phyloP scores from a whole-genome alignment of 139 green algal species.

The Astrephomene gubernaculifera region DNA sequence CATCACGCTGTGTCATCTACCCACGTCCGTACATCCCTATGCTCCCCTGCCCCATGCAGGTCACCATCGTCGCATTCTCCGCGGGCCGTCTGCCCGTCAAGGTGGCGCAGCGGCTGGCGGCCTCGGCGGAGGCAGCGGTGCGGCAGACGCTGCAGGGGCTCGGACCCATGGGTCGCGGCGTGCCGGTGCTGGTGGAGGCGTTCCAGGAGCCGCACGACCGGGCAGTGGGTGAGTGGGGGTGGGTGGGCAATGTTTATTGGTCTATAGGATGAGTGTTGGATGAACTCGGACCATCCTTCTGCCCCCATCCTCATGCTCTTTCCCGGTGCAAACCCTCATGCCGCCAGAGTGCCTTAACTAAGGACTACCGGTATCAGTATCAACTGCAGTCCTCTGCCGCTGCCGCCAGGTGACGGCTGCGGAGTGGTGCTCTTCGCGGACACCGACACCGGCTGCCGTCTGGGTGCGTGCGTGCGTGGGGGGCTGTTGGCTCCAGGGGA shows the following conservation, averaged over 20 bases:
- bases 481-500: too few species aligned
- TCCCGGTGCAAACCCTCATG: too few species aligned
- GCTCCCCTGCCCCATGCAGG: neutral
- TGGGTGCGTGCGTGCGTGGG: slow-evolving; percentile 49
- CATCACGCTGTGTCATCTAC: too few species aligned
- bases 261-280: too few species aligned
- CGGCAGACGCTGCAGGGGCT: slow-evolving; percentile 4
- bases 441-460: slow-evolving; percentile 64
- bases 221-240: neutral
- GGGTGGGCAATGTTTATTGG: too few species aligned
- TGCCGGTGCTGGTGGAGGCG: slow-evolving; percentile 29
- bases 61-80: slow-evolving; percentile 57
- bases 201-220: slow-evolving; percentile 37
- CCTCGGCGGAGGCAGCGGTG: slow-evolving; percentile 44
- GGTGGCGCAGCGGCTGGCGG: slow-evolving; percentile 55
- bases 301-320: too few species aligned
- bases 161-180: neutral
- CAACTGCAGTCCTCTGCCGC: too few species aligned
- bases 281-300: too few species aligned
- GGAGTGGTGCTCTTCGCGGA: slow-evolving; percentile 68
- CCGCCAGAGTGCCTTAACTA: too few species aligned
- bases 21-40: neutral
- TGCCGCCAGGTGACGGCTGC: slow-evolving; percentile 64
- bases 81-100: slow-evolving; percentile 54
- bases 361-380: too few species aligned